Conservation (phyloP, 805 yeast genomes). For the Nakazawaea laoshanensis region DNA sequence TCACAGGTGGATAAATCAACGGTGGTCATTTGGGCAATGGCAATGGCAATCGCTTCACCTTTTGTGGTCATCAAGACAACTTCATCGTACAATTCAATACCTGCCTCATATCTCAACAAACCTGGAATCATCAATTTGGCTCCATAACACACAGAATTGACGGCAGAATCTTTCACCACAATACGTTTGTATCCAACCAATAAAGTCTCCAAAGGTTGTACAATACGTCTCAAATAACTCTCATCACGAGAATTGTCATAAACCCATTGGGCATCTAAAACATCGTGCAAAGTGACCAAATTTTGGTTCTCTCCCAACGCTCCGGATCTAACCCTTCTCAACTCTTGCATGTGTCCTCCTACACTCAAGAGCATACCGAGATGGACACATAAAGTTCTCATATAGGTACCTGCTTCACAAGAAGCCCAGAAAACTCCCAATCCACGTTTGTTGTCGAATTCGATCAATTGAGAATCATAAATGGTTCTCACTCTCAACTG, state of each 20-base stretch:
- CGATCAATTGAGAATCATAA: constrained; percentile 91
- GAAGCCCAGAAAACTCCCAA: constrained; percentile 99
- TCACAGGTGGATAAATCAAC: constrained; percentile 95
- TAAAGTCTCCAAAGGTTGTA: constrained; percentile 90
- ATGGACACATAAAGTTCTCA: constrained; percentile 99
- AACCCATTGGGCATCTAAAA: constrained; percentile 96
- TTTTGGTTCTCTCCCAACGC: constrained; percentile 86
- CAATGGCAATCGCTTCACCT: constrained; percentile 99
- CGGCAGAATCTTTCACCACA: constrained; percentile 88
- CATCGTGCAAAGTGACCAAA: constrained; percentile 94
- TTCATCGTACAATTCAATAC: constrained; percentile 94
- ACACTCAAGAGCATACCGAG: constrained; percentile 97
- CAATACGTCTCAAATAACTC: constrained; percentile 85
- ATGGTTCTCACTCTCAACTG: constrained; percentile 97
- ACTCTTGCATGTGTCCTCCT: constrained; percentile 99
- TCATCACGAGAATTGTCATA: constrained; percentile 97
- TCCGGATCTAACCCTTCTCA: constrained; percentile 98
- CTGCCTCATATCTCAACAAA: constrained; percentile 92
- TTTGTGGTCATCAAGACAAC: constrained; percentile 96
- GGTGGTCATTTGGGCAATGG: constrained; percentile 97
- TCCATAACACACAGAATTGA: constrained; percentile 97
- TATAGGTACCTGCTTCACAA: constrained; percentile 99
- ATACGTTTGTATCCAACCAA: constrained; percentile 94
- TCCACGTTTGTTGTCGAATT: constrained; percentile 94
- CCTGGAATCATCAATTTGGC: constrained; percentile 99